Evolutionary conservation across 1,139 yeast species (phyloP).

Genomic region (Geotrichum aggregatum): DNA sequence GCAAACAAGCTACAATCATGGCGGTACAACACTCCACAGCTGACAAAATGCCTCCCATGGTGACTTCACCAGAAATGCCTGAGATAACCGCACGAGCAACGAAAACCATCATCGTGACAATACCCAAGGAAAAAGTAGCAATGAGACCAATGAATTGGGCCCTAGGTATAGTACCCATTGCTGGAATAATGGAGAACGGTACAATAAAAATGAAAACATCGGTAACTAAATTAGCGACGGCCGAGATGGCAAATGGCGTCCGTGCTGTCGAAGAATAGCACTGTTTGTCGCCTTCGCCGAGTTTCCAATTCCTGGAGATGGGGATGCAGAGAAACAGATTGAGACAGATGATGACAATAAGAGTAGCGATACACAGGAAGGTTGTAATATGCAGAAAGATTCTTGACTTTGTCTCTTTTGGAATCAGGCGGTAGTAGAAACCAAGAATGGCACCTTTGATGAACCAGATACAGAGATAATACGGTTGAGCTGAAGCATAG

Average conservation of each 20-base stretch:
- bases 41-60: constrained; percentile 31
- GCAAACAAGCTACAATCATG: constrained; percentile 34
- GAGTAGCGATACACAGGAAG: constrained; percentile 23
- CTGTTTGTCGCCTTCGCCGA: constrained; percentile 21
- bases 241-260: constrained; percentile 32
- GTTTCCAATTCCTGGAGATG: constrained; percentile 32
- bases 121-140: constrained; percentile 34
- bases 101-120: constrained; percentile 31
- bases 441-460: constrained; percentile 35
- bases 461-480: constrained; percentile 33
- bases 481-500: constrained; percentile 33
- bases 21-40: constrained; percentile 35
- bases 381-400: constrained; percentile 27
- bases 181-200: constrained; percentile 34
- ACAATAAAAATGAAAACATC: constrained; percentile 32
- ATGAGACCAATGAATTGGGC: constrained; percentile 32
- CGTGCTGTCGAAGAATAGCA: constrained; percentile 35
- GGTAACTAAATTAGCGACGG: constrained; percentile 30
- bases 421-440: constrained; percentile 33
- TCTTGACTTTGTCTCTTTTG: constrained; percentile 29
- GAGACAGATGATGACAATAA: constrained; percentile 27
- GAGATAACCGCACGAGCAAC: constrained; percentile 30
- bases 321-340: constrained; percentile 34
- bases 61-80: constrained; percentile 28
- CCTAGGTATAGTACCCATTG: constrained; percentile 25